Base-by-base conservation (phyloP, 805 yeast genomes). In the Yarrowia hollandica region DNA sequence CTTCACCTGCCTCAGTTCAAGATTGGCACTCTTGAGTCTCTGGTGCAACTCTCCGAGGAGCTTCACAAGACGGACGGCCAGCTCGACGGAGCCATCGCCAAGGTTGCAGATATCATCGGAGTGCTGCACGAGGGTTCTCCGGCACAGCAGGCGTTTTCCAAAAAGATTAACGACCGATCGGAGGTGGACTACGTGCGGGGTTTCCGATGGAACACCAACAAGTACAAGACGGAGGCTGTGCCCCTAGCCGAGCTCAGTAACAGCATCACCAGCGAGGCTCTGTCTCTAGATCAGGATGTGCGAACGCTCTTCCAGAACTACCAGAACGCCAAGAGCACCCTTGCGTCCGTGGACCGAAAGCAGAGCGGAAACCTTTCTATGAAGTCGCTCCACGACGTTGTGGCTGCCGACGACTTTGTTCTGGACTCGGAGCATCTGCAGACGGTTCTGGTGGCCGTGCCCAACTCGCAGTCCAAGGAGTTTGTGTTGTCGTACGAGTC, bases 281-380 rank as follows among this genome's bases (percentile, higher is more conserved):
- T 84, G 63, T 84, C 88, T 58, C 80, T 94, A 66, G 99, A 94
- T 70, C 76, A 81, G 54, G 99, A 94, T 71, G 87, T 94, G 46
- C 82, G 88, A 70, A 74, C 80, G n/a, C 77, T 87, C n/a, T 86
- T 80, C 69, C 82, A 86, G 62, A 79, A 77, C 65, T 94, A 90
- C 74, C 87, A 83, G 67, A 81, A 83, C 48, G 96, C 97, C 50
- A 88, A 85, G 74, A 82, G 95, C 41, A 88, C 85, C 69, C 78
- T 90, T 62, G 79, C 84, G 50, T 90, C 96, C 11, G 92, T 96
- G 9, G 96, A 92, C 72, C 83, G 97, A 68, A 91, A 91, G 74
- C 87, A 86, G 72, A 86, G 88, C 34, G 99, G 99, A 61, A 97
- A 94, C 71, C 79, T 94, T 64, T 85, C 96, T 3, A 91, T 92